Base-by-base conservation (phyloP, 2,329 filamentous ascomycete genomes). In the Sclerotinia glacialis region DNA sequence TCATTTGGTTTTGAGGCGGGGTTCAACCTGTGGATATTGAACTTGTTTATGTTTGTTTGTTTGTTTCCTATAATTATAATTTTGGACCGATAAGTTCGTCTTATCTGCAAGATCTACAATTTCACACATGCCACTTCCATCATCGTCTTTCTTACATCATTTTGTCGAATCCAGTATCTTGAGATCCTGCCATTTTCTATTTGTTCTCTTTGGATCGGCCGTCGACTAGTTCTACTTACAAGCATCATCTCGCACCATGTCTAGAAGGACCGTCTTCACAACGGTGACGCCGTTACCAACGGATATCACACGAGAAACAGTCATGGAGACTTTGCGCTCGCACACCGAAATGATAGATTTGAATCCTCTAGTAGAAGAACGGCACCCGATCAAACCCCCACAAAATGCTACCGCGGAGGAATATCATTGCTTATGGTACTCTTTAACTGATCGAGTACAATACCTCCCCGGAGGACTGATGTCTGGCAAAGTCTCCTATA, bases 271-370 rank as follows among this genome's bases (percentile, higher is more conserved):
- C 21, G 82, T 86, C 42, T 92, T 93, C 79, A 95, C 91, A 49
- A 90, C 86, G 55, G 86, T 93, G 72, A 95, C 91, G 37, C 89
- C 92, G 23, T 83, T 96, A 42, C 92, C 93, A 11, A 72, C 84
- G 2, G 81, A 82, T 71, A 84, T 95, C 71, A 82, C 86, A 58
- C 86, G 91, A 65, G 83, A 89, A 71, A 83, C 85, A n/a, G 91
- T 91, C 52, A 77, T 96, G 70, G 82, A 86, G 64, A 91, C 91
- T 71, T 86, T 96, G 42, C 91, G 92, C 77, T 84, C 89, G 77
- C 92, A 96, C 78, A 77, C 83, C 60, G 88, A 88, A 72, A 96
- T 97, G 89, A 96, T 96, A 74, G 89, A 94, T 75, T 81, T 96
- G 67, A 67, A 67, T 16, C 65, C 65, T 11, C 21, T 65, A 23